Evolutionary conservation across 352 stramenopile species (phyloP).

Genomic region (Phytophthora pseudosyringae): DNA sequence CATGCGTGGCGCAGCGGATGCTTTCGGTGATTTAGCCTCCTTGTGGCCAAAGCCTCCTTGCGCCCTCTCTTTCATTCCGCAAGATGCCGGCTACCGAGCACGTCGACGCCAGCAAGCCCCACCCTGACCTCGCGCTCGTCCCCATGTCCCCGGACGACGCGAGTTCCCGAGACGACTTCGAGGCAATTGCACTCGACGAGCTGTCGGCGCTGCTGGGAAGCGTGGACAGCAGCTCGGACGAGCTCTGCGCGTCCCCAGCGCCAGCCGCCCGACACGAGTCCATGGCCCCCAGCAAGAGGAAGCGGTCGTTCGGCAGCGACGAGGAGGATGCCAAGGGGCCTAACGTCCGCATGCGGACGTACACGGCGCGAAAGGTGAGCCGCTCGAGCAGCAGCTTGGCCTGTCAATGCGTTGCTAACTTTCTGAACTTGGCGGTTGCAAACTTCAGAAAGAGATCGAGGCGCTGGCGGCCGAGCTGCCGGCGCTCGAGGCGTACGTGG

Average conservation of each 20-base stretch:
- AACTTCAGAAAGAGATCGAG: conserved; percentile 42
- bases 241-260: background rate
- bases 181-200: conserved; percentile 15
- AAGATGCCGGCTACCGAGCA: conserved; percentile 22
- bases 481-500: conserved; percentile 37
- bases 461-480: conserved; percentile 29
- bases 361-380: conserved; percentile 39
- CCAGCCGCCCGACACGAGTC: background rate
- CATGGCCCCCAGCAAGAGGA: conserved; percentile 11
- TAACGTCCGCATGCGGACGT: conserved; percentile 28
- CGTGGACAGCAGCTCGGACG: conserved; percentile 22
- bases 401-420: background rate
- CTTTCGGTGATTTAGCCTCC: no score
- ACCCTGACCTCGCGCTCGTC: background rate
- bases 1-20: no score
- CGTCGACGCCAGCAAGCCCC: background rate
- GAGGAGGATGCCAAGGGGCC: conserved; percentile 15
- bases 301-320: conserved; percentile 17
- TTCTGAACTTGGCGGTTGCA: conserved; percentile 17
- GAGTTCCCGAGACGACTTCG: conserved; percentile 2
- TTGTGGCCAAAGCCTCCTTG: no score
- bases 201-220: conserved; percentile 14
- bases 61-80: conserved; percentile 6
- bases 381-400: no score
- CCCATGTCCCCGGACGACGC: conserved; percentile 7